Evolutionary conservation across 768 basidiomycete species (phyloP).

Genomic region (Boletus coccyginus): DNA sequence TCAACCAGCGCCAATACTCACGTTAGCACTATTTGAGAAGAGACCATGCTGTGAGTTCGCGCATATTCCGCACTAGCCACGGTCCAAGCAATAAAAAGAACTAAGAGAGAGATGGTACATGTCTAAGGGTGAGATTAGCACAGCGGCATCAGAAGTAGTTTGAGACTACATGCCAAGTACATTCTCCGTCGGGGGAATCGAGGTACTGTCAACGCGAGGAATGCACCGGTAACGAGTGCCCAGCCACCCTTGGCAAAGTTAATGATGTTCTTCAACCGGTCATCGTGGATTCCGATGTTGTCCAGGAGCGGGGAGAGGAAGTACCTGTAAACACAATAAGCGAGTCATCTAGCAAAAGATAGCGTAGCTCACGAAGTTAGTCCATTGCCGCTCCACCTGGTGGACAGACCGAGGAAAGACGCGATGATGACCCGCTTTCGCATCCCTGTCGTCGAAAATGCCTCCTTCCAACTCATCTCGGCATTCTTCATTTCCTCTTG

Average conservation of each 20-base stretch:
- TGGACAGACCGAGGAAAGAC: too few relatives aligned
- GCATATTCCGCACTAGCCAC: slow-evolving; percentile 10
- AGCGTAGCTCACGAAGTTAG: too few relatives aligned
- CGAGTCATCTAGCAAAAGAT: too few relatives aligned
- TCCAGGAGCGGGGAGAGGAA: slow-evolving; percentile 14
- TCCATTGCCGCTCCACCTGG: too few relatives aligned
- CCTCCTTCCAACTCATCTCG: not conserved
- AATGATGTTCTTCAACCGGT: slow-evolving; percentile 14
- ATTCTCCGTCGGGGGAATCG: too few relatives aligned
- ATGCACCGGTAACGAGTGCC: slow-evolving; percentile 1
- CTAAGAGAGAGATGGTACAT: too few relatives aligned
- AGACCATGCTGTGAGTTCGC: slow-evolving; percentile 1
- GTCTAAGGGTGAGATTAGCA: too few relatives aligned
- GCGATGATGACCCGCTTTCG: not conserved
- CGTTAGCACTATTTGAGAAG: slow-evolving; percentile 6
- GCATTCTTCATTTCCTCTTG: slow-evolving; percentile 24
- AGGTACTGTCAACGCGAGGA: not conserved
- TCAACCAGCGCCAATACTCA: not conserved
- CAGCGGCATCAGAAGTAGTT: too few relatives aligned
- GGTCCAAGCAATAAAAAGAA: slow-evolving; percentile 8
- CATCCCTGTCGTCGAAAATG: slow-evolving; percentile 14
- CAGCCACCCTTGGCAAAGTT: slow-evolving; percentile 6
- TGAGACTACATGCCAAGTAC: too few relatives aligned
- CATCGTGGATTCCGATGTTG: slow-evolving; percentile 14
- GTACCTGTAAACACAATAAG: not conserved